These are phyloP conservation scores for Hordeum pubiflorum DNA, from an alignment of 202 grass and related monocot genomes.

Conservation along the genomic window DNA sequence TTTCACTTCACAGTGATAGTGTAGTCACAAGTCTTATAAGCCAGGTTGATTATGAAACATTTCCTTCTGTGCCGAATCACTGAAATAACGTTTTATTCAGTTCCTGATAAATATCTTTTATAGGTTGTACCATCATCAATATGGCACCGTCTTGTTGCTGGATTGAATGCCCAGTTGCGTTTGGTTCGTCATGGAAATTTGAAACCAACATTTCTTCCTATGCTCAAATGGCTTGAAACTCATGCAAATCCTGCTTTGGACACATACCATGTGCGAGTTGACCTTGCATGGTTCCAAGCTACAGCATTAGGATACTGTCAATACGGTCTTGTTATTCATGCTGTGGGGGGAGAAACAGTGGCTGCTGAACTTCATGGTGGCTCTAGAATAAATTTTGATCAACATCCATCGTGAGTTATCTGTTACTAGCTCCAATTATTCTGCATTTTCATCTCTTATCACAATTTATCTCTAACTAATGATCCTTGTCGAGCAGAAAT, in stretches of 20 bases:
- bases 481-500: constrained; percentile 38
- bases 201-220: constrained; percentile 48
- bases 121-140: constrained; percentile 77
- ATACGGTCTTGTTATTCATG: constrained; percentile 74
- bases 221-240: constrained; percentile 83
- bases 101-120: constrained; percentile 16
- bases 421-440: constrained; percentile 18
- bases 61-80: constrained; percentile 14
- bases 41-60: constrained; percentile 51
- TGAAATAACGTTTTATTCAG: constrained; percentile 1
- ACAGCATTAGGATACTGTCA: constrained; percentile 77
- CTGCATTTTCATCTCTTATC: not conserved
- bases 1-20: constrained; percentile 94
- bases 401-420: constrained; percentile 51
- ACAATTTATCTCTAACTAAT: constrained; percentile 15
- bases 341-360: constrained; percentile 27
- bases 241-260: constrained; percentile 70
- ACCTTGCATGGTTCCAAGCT: constrained; percentile 87
- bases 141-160: constrained; percentile 90
- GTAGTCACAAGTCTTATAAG: constrained; percentile 83
- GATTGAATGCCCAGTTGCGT: constrained; percentile 83
- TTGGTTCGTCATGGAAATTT: constrained; percentile 71
- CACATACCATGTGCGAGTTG: constrained; percentile 39
- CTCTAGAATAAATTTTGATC: constrained; percentile 37
- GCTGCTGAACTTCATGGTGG: constrained; percentile 38